Percentiles rank a stretch among this genome's conserved stretches.
These are phyloP conservation scores for Pythium angustatum DNA, from an alignment of 352 stramenopile genomes.

Conservation along the genomic window DNA sequence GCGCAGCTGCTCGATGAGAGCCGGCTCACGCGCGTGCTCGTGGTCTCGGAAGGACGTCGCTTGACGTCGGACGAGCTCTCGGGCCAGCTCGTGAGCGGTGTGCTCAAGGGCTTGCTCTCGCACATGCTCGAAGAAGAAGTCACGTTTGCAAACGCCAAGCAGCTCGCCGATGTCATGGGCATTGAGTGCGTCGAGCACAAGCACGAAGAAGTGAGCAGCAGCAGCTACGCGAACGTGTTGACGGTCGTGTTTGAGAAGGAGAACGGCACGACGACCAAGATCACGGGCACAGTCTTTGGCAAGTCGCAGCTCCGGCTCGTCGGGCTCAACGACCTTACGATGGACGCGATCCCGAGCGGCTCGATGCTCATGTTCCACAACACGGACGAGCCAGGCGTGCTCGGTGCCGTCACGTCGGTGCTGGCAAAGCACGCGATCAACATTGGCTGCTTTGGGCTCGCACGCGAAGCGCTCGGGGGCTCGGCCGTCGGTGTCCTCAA, in stretches of 20 bases:
- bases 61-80: conserved; percentile 83
- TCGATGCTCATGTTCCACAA: conserved; percentile 95
- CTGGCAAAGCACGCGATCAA: conserved; percentile 93
- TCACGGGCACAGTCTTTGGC: conserved; percentile 90
- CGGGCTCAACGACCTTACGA: conserved; percentile 85
- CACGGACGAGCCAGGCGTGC: conserved; percentile 92
- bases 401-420: conserved; percentile 93
- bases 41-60: conserved; percentile 77
- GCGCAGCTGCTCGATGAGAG: conserved; percentile 80
- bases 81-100: conserved; percentile 82
- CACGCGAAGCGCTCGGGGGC: conserved; percentile 61
- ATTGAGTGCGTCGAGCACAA: conserved; percentile 91
- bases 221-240: conserved; percentile 89
- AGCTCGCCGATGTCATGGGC: conserved; percentile 87
- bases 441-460: conserved; percentile 92
- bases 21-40: conserved; percentile 65
- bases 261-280: conserved; percentile 72
- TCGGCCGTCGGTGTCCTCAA: conserved; percentile 88
- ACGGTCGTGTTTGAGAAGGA: conserved; percentile 92
- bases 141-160: conserved; percentile 87
- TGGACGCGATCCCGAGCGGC: conserved; percentile 84
- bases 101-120: conserved; percentile 90
- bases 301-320: conserved; percentile 87
- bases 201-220: conserved; percentile 70
- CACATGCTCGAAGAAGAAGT: conserved; percentile 92